Base-by-base conservation (phyloP, 108 stramenopile genomes). In the Cyclotella baltica region DNA sequence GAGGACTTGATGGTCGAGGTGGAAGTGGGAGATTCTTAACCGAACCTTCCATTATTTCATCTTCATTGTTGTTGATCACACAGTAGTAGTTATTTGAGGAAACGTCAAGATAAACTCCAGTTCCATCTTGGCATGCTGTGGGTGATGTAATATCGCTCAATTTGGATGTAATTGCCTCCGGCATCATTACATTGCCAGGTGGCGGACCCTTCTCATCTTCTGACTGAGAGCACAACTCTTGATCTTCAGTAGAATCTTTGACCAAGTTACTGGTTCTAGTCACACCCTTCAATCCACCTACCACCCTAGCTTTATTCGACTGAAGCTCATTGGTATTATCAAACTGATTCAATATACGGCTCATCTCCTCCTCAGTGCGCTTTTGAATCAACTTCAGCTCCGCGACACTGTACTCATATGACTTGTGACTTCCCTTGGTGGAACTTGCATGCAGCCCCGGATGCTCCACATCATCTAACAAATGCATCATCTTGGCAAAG, bases 81-180 rank as follows among this genome's bases (percentile, higher is more conserved):
- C 25, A 31, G 18, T 46, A 23, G 46, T 47, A 65, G 20, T 47
- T 65, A 27, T 65, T 47, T 0, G 43, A 43, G 43, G 64, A 27
- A 13, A 22, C 25, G 51, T 76, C 68, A 36, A 61, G 29, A 35
- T 62, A 65, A 16, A 65, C 64, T 46, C 38, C 67, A 19, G 40
- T 68, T 8, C 67, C 70, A 50, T 63, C 62, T 34, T 62, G 69
- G 37, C 61, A 71, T 28, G 43, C 40, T 9, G 67, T 77, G 0
- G 47, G 76, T 35, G 67, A 70, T 25, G 77, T 73, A 38, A 78
- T 59, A 25, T 78, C 77, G 53, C 77, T 72, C 28, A 78, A 56
- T 33, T 78, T 78, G 40, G 70, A 63, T 10, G 70, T 8, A 43
- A 78, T 78, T 5, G 23, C 40, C 10, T 59, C 63, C 31, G 65